phyloP scores from a whole-genome alignment of 2,329 filamentous ascomycete species.

The Fusarium torreyae region DNA sequence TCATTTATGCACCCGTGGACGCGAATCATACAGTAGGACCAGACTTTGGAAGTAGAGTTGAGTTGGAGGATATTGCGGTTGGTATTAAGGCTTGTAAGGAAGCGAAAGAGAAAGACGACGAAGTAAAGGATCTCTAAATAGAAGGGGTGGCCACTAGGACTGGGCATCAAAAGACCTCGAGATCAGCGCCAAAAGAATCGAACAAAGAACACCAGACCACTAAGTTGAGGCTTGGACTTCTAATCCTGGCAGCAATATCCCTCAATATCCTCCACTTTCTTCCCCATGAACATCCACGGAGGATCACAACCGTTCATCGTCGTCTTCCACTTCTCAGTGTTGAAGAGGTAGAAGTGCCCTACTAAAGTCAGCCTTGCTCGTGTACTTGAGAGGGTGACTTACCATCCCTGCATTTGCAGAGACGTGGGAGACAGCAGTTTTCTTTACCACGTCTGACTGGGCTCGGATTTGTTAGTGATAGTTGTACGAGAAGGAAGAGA shows the following conservation, averaged over 20 bases:
- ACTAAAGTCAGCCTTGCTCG: neutral
- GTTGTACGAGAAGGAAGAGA: accelerated
- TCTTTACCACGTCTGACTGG: neutral
- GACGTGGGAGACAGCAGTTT: constrained; percentile 34
- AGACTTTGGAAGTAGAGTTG: constrained; percentile 40
- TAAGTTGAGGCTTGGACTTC: neutral
- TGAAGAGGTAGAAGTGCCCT: constrained; percentile 36
- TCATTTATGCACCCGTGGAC: constrained; percentile 58
- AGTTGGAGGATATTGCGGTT: constrained; percentile 41
- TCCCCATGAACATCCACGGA: constrained; percentile 32
- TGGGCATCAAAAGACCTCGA: neutral
- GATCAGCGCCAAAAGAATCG: no score
- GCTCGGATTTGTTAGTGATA: constrained; percentile 14
- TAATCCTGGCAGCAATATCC: constrained; percentile 39
- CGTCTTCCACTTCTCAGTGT: constrained; percentile 16
- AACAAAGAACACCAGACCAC: neutral
- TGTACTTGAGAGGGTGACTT: neutral
- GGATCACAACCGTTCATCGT: constrained; percentile 33
- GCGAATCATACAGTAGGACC: constrained; percentile 39
- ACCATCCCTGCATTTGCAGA: constrained; percentile 40
- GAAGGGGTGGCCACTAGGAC: neutral
- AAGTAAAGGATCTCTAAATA: constrained; percentile 8
- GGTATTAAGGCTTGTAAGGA: constrained; percentile 12
- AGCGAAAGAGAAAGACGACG: accelerated
- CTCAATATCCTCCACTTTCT: constrained; percentile 18